Percentiles rank a stretch among this genome's conserved stretches.
phyloP scores from a whole-genome alignment of 805 yeast species.

The Saccharomycopsis fodiens region DNA sequence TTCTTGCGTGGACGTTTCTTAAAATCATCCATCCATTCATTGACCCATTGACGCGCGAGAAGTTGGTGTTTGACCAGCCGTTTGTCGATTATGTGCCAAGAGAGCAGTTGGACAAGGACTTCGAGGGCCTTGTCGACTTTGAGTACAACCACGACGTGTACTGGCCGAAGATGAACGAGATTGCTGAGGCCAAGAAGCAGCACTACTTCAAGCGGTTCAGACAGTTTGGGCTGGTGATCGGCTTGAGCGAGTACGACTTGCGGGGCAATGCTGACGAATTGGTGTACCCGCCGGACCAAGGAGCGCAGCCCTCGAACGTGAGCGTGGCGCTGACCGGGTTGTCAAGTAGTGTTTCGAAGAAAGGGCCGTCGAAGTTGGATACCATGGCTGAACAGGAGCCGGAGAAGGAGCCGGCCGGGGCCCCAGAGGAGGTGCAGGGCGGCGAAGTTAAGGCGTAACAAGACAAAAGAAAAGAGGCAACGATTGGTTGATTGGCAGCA shows the following conservation, averaged over 20 bases:
- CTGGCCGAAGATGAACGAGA: conserved; percentile 63
- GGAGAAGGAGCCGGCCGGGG: no score
- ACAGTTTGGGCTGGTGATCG: conserved; percentile 62
- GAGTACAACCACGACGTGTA: conserved; percentile 72
- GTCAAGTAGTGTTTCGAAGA: neutral
- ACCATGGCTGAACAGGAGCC: no score
- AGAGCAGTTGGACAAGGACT: conserved; percentile 73
- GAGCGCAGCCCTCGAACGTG: neutral
- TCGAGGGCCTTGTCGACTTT: conserved; percentile 82
- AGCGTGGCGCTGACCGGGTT: neutral
- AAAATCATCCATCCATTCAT: conserved; percentile 92
- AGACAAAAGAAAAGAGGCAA: no score
- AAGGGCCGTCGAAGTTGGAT: neutral
- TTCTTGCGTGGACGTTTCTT: conserved; percentile 87
- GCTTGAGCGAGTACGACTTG: conserved; percentile 76
- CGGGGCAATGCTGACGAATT: conserved; percentile 38
- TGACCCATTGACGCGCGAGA: conserved; percentile 91
- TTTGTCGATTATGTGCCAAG: conserved; percentile 74
- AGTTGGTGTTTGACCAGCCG: conserved; percentile 86
- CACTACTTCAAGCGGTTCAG: conserved; percentile 63
- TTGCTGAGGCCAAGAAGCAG: conserved; percentile 51
- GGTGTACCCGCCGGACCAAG: conserved; percentile 23
- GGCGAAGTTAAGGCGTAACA: no score
- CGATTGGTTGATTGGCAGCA: no score
- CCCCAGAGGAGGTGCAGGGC: no score